Evolutionary conservation across 495 filamentous ascomycete species (phyloP), one percentile per base, ranked within the genome.

Genomic region (Aspergillus affinis): DNA sequence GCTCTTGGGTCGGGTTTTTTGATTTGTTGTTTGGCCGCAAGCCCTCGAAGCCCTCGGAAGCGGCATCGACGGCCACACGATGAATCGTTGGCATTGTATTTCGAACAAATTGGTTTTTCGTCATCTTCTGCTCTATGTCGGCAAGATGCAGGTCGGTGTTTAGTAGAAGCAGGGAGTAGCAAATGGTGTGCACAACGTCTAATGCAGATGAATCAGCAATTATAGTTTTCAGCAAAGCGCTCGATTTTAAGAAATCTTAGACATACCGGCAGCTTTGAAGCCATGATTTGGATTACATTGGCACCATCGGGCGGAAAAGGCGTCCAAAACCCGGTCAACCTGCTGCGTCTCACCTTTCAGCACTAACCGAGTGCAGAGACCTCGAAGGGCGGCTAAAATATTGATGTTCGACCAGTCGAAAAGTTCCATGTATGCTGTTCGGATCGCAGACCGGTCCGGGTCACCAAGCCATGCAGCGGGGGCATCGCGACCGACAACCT

Each of bases 121-220:
- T 97, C 94, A 99, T 99, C 77, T 95, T 96, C 69, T 90, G 85
- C 54, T 96, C 90, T 52, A 97, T 94, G 65, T 97, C 93, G 56
- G 93, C 92, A 61, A 97, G 75, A 67, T 99, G 93, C 47, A 99
- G 80, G 76, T 99, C 94, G 57, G 94, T 98, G 67, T 99, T 99
- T 55, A 99, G 81, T 29, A 99, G 80, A 55, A 99, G 86, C 54
- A 99, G 81, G 4, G 94, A 98, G 72, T 97, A 99, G 69, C 90
- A 93, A 60, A 99, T 93, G 9, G 95, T 98, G 68, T 98, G 93
- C 13, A 99, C 92, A 52, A 99, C 88, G 74, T 98, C 93, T 91
- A 71, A 44, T 21, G 54, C 26, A 26, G 58, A 65, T 62, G 72
- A 58, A 51, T 48, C 46, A 30, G 52, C 48, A 27, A 44, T 23